phyloP scores from a whole-genome alignment of 805 yeast genomes.

The Pichia ethanolica region DNA sequence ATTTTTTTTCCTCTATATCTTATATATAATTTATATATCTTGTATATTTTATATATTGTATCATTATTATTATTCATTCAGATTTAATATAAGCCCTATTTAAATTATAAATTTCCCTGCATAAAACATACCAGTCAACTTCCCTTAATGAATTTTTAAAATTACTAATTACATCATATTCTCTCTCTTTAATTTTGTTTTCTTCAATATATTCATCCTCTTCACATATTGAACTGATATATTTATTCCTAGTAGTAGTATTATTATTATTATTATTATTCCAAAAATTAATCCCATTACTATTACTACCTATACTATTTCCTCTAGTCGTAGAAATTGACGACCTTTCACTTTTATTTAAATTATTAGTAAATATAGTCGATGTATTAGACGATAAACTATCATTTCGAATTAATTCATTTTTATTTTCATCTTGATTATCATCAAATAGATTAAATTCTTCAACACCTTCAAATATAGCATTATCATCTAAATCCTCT shows the following conservation, averaged over 20 bases:
- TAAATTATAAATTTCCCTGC: slow-evolving; percentile 73
- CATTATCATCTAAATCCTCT: too few species aligned
- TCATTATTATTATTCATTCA: background rate
- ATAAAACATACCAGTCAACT: slow-evolving; percentile 82
- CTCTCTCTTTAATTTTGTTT: background rate
- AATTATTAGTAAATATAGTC: slow-evolving; percentile 13
- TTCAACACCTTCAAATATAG: background rate
- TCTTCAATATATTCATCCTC: background rate
- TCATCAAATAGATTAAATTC: background rate
- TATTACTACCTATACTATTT: slow-evolving; percentile 5
- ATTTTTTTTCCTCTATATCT: background rate
- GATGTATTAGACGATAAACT: slow-evolving; percentile 16
- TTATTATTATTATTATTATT: background rate
- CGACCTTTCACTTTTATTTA: slow-evolving; percentile 14
- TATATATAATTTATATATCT: background rate
- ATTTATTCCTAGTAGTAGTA: slow-evolving; percentile 1
- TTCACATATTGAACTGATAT: slow-evolving; percentile 4
- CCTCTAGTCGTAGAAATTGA: slow-evolving; percentile 22
- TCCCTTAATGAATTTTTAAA: slow-evolving; percentile 39
- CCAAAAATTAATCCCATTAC: background rate
- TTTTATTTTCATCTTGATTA: too few species aligned
- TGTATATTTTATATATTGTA: background rate
- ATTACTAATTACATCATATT: slow-evolving; percentile 28
- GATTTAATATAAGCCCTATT: slow-evolving; percentile 57
- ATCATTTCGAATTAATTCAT: background rate